phyloP scores from a whole-genome alignment of 306 rosid species.

The Vachellia pachyceras region DNA sequence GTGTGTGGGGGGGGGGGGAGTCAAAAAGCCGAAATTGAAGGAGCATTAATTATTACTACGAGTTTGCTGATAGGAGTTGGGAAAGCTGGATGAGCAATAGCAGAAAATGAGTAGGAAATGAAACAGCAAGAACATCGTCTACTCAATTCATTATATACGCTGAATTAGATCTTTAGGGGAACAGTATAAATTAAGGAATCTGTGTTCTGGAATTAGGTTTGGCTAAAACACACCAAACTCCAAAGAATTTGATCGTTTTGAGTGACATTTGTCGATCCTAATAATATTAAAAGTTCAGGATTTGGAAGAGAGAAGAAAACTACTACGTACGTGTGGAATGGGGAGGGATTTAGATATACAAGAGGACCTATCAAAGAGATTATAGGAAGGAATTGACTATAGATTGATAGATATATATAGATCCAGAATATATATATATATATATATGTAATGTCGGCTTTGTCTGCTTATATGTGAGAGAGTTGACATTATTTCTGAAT shows the following conservation, averaged over 20 bases:
- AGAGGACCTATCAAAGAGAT: constrained; percentile 16
- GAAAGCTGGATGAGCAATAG: not conserved
- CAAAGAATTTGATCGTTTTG: constrained; percentile 11
- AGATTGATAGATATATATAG: not conserved
- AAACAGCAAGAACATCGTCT: not conserved
- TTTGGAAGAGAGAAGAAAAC: constrained; percentile 33
- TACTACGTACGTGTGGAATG: constrained; percentile 12
- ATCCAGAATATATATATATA: not conserved
- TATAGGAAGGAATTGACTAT: no score
- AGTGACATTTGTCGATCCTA: constrained; percentile 39
- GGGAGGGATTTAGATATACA: not conserved
- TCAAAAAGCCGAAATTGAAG: not conserved
- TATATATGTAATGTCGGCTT: constrained; percentile 30
- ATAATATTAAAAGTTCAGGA: constrained; percentile 36
- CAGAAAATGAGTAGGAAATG: not conserved
- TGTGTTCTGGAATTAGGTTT: constrained; percentile 26
- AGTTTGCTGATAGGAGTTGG: not conserved
- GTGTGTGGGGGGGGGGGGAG: no score
- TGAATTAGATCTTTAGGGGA: not conserved
- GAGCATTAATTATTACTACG: not conserved
- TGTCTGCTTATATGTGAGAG: constrained; percentile 47
- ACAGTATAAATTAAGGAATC: constrained; percentile 19
- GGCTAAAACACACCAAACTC: constrained; percentile 26
- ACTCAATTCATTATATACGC: not conserved
- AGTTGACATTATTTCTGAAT: constrained; percentile 48